Evolutionary conservation across 805 yeast genomes (phyloP).

Genomic region (Metschnikowia lunata): DNA sequence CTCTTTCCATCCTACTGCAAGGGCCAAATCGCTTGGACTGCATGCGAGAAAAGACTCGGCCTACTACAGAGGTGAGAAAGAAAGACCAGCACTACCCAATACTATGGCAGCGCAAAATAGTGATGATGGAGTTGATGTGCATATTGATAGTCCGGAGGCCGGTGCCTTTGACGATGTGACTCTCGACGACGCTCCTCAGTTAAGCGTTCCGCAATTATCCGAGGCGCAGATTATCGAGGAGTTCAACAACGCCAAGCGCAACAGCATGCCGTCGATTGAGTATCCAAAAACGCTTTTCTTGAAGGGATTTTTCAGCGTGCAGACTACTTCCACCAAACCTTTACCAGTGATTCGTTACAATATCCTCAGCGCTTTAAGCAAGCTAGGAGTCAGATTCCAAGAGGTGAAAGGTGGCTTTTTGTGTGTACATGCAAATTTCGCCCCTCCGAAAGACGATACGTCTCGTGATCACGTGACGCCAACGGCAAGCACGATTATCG

Average conservation of each 20-base stretch:
- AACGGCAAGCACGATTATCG: slow-evolving; percentile 16
- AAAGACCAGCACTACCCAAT: slow-evolving; percentile 45
- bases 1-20: slow-evolving; percentile 69
- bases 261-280: slow-evolving; percentile 90
- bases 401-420: slow-evolving; percentile 94
- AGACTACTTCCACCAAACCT: slow-evolving; percentile 90
- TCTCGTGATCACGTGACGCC: slow-evolving; percentile 14
- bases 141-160: slow-evolving; percentile 33
- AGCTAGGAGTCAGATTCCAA: slow-evolving; percentile 72
- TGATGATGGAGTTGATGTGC: slow-evolving; percentile 32
- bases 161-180: slow-evolving; percentile 53
- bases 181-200: slow-evolving; percentile 33
- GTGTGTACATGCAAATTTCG: slow-evolving; percentile 52
- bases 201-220: slow-evolving; percentile 32
- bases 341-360: slow-evolving; percentile 83
- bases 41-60: slow-evolving; percentile 64
- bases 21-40: slow-evolving; percentile 81
- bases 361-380: slow-evolving; percentile 69
- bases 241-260: slow-evolving; percentile 55
- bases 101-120: slow-evolving; percentile 40
- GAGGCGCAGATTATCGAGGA: slow-evolving; percentile 42
- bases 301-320: slow-evolving; percentile 92
- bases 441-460: slow-evolving; percentile 39
- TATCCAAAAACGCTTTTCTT: slow-evolving; percentile 86
- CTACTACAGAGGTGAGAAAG: slow-evolving; percentile 16